Base-by-base conservation (phyloP, 192 early-diverging fungal species). In the Funneliformis mosseae region DNA sequence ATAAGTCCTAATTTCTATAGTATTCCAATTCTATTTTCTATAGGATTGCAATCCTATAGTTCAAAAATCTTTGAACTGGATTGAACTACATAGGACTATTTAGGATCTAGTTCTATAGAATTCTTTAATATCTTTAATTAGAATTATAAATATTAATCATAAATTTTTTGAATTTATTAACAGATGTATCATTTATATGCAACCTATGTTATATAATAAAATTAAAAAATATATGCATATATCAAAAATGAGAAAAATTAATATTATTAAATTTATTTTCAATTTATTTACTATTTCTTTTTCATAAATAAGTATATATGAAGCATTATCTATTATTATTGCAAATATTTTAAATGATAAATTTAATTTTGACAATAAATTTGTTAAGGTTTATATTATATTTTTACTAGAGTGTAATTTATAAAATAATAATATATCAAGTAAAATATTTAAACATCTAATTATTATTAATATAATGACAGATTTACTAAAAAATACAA, bases 381-480 rank as follows among this genome's bases (percentile, higher is more conserved):
- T 69, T 28, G 4, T 5, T 69, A 69, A 33, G 7, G 67, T 21
- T 10, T 74, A 0, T 23, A n/a, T 7, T 3, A 74, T 74, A 46
- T 55, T 74, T 74, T 27, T 10, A 55, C 27, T 11, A 0, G 43
- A 10, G 6, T 74, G 72, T 16, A 10, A 55, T 8, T 55, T 46
- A 38, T 25, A 25, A 21, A 74, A 74, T 55, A 23, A 28, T 33
- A 74, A 59, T n/a, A 74, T 74, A 27, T 74, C 25, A 18, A 74
- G 33, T 50, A 74, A 50, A 50, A 74, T 25, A 25, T 16, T 43
- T 74, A 46, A 74, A 11, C 16, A 0, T 48, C 50, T 27, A 74
- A 8, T 74, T 46, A 28, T 38, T 8, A 74, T 74, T 12, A 25
- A 74, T 50, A 27, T 74, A 48, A 14, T 74, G 73, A 74, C n/a